Evolutionary conservation across 805 yeast species (phyloP), one percentile per base, ranked within the genome.

Genomic region (Suhomyces sp.): DNA sequence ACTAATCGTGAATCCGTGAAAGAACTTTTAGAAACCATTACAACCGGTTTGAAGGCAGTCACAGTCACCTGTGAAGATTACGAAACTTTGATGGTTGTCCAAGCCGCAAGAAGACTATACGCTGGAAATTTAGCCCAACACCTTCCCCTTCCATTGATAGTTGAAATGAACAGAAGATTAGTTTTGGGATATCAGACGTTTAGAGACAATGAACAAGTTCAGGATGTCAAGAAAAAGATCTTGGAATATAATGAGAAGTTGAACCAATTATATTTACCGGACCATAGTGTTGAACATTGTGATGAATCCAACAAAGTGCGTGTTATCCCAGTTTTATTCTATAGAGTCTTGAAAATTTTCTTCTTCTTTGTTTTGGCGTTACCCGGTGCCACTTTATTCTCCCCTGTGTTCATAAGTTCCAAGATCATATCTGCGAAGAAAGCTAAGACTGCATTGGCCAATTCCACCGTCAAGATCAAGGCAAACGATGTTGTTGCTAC

Each of bases 401-500:
- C 90, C 1, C 98, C 98, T 0, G 88, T 93, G 2, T 88, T 93
- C 51, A 60, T 86, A 19, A 75, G 84, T 12, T 80, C 96, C 6
- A 86, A 85, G 52, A 64, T 63, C 30, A 83, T 87, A 34, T 85
- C 96, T 7, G 73, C 69, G 28, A 69, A 71, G 39, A 88, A 90
- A 60, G 88, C 91, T 20, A 68, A 62, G 38, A 74, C 77, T 30
- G 98, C 98, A 0, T 69, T 93, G 41, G 90, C 88, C 8, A 81
- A 75, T 6, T 88, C 97, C 0, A 74, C 88, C 0, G 98, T 93
- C 15, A 93, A 93, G 57, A 81, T 93, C 41, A 80, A 81, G 53
- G 98, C 95, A 12, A 83, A 80, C 38, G 98, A 93, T 59, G 97
- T 93, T 17, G 76, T 93, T 40, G 98, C 98, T 2, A 90, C 98